Base-by-base conservation (phyloP, 2,329 filamentous ascomycete species). In the Epichloe gansuensis region DNA sequence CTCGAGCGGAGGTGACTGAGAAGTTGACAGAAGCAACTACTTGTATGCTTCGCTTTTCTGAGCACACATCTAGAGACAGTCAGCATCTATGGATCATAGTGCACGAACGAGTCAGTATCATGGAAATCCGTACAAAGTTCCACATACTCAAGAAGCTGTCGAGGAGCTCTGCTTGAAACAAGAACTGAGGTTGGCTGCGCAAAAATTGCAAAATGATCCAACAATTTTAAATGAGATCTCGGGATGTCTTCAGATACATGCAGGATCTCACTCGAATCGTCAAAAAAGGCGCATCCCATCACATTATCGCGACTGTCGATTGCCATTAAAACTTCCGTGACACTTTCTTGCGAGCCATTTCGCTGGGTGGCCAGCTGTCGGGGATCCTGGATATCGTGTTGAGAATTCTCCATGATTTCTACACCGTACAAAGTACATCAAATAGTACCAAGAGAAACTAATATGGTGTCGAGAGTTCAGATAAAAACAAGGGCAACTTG, bases 201-300 rank as follows among this genome's bases (percentile, higher is more conserved):
- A 50, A 80, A 73, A 9, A 76, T 59, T 42, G 82, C 63, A 21
- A 83, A 67, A 4, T 76, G 81, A 54, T 87, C 80, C n/a, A 85
- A 70, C 12, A 84, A 70, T 38, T 87, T 82, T n/a, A 80, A 64
- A n/a, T 80, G 82, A 4, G 82, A 84, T 57, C 81, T 73, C 15
- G 78, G 74, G 9, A 87, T 75, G 58, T 96, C 90, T 62, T 91
- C 82, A 63, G 94, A 82, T 43, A 95, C 74, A 53, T 79, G 84
- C 3, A 96, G 67, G 38, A 75, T 80, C 60, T 87, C 82, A 40
- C 89, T 80, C 27, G 75, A 70, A 5, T 83, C 81, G 46, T 84
- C 72, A 63, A 91, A 95, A 63, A 91, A 95, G 45, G 87, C 84
- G 64, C 89, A 96, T 0, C 91, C 91, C 17, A 95, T 74, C 0